Base-by-base conservation (phyloP, 108 stramenopile species). In the Skeletonema menzelii region DNA sequence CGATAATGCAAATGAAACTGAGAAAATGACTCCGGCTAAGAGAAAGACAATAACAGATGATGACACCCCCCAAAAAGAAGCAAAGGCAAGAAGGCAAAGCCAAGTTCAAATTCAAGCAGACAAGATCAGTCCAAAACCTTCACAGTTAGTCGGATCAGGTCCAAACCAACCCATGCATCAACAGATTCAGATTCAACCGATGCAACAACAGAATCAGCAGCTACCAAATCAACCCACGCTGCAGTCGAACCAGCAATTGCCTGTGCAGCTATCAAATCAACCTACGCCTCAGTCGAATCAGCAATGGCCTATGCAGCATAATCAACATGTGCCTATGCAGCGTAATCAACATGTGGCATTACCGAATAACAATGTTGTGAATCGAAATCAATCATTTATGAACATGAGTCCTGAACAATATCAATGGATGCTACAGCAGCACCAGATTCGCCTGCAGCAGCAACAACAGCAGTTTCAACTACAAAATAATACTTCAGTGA, bases 11-110 rank as follows among this genome's bases (percentile, higher is more conserved):
- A 22, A 53, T 24, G 22, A 53, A 26, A 17, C 42, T 42, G 59
- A 75, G 47, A 34, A 34, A 35, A 44, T 61, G 59, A 0, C 73
- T 31, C n/a, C 28, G 26, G 47, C 42, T 3, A 67, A 59, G 17
- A 63, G 30, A 59, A 26, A 40, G 10, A 10, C 53, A 0, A 27
- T 7, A 22, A 22, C 8, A 10, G 8, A 24, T 53, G 49, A 8
- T 53, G 46, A 47, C 12, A 19, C 46, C 6, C n/a, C 19, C 19
- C 17, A n/a, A 47, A 47, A 47, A 47, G 46, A 19, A 19, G n/a
- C 17, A 1, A 47, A 47, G 46, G 17, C 46, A 6, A 53, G 17
- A 22, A 53, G 49, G 8, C 22, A 22, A 5, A 53, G 49, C 17
- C 17, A 46, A 46, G 19, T 3, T 20, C 20, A 53, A 53, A 22